Percentiles rank a stretch among this genome's conserved stretches.
phyloP scores from a whole-genome alignment of 139 green algal genomes.

The Haematococcus sp. region DNA sequence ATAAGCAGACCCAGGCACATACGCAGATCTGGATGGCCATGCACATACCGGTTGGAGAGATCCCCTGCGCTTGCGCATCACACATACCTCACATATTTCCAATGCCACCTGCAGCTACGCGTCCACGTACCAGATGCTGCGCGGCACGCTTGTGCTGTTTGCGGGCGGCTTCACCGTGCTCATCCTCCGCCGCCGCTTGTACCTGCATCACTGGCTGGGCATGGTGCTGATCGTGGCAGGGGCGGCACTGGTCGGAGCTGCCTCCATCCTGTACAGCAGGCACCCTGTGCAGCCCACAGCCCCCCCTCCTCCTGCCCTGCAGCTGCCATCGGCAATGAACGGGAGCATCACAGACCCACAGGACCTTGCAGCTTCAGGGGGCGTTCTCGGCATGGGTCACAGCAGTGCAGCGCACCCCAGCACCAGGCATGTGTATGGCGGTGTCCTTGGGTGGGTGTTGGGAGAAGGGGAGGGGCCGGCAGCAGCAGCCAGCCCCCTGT shows the following conservation, averaged over 20 bases:
- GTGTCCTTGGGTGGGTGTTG: background rate
- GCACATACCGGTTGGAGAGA: no score
- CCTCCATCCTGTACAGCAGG: slow-evolving; percentile 42
- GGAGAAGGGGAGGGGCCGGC: slow-evolving; percentile 1
- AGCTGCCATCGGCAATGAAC: no score
- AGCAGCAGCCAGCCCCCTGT: slow-evolving; percentile 45
- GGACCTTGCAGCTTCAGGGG: no score
- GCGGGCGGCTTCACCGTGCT: slow-evolving; percentile 76
- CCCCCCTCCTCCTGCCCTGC: background rate
- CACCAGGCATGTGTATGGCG: background rate
- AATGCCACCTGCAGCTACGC: slow-evolving; percentile 66
- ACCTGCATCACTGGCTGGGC: slow-evolving; percentile 79
- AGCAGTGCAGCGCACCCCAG: no score
- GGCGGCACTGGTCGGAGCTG: slow-evolving; percentile 74
- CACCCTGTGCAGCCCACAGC: background rate
- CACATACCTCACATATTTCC: no score
- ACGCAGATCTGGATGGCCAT: no score
- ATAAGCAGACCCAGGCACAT: no score
- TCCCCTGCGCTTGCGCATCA: no score
- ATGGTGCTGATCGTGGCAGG: slow-evolving; percentile 79
- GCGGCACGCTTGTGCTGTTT: slow-evolving; percentile 82
- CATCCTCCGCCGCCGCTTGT: slow-evolving; percentile 68
- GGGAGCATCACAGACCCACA: background rate
- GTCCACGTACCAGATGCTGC: slow-evolving; percentile 86
- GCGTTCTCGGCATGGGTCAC: no score